Percentiles rank a stretch among this genome's conserved stretches.
phyloP scores from a whole-genome alignment of 2,329 filamentous ascomycete genomes.

The Dactylella cylindrospora region DNA sequence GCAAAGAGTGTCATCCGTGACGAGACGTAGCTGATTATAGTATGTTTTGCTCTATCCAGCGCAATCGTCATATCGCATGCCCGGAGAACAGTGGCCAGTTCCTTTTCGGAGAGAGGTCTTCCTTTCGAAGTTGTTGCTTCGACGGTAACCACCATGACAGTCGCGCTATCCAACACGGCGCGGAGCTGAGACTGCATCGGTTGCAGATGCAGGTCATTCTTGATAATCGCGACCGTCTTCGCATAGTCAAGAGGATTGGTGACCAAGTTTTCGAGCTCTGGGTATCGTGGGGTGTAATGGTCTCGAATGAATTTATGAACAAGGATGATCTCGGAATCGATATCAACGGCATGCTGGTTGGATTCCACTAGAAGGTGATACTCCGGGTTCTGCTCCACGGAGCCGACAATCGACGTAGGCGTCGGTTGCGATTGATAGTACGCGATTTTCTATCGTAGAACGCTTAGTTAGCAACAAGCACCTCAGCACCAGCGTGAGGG shows the following conservation, averaged over 20 bases:
- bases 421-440: constrained; percentile 70
- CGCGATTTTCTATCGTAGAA: constrained; percentile 68
- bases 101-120: constrained; percentile 70
- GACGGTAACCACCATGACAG: constrained; percentile 91
- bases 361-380: constrained; percentile 86
- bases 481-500: constrained; percentile 60
- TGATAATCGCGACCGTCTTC: constrained; percentile 88
- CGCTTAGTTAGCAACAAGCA: constrained; percentile 13
- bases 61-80: constrained; percentile 88
- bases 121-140: constrained; percentile 90
- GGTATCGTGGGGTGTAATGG: constrained; percentile 90
- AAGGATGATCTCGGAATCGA: constrained; percentile 86
- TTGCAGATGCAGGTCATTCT: constrained; percentile 78
- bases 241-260: constrained; percentile 93
- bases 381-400: constrained; percentile 87
- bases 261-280: constrained; percentile 85
- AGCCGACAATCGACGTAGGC: constrained; percentile 69
- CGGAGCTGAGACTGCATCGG: constrained; percentile 79
- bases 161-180: constrained; percentile 80
- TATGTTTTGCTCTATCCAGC: constrained; percentile 81
- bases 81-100: constrained; percentile 70
- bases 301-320: constrained; percentile 97
- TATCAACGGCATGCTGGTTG: constrained; percentile 85
- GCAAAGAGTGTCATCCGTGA: constrained; percentile 96
- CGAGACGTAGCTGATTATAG: constrained; percentile 89